phyloP scores from a whole-genome alignment of 2,329 filamentous ascomycete genomes.

The Ophiostoma novo-ulmi region DNA sequence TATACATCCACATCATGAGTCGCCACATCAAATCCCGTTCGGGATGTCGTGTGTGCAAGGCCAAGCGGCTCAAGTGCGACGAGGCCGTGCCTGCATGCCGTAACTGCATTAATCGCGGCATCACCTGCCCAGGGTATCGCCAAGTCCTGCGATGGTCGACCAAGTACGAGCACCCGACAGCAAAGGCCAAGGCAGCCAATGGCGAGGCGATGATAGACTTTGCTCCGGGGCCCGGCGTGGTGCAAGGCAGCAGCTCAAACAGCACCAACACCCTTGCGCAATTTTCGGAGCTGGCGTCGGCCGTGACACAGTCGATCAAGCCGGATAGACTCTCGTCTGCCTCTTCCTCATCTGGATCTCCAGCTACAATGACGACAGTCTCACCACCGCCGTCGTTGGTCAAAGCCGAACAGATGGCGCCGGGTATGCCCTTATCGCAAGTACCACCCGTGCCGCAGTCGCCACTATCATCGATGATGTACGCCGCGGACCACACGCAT shows the following conservation, averaged over 20 bases:
- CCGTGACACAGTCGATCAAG: conserved; percentile 21
- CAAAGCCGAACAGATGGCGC: conserved; percentile 13
- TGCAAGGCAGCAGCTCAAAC: background rate
- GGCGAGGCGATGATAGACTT: background rate
- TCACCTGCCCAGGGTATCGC: conserved; percentile 33
- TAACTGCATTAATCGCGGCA: conserved; percentile 32
- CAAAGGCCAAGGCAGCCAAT: conserved; percentile 1
- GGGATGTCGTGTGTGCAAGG: conserved; percentile 27
- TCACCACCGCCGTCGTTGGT: background rate
- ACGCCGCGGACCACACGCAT: background rate
- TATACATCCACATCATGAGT: conserved; percentile 20
- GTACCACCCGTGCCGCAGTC: background rate
- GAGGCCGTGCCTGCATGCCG: conserved; percentile 32
- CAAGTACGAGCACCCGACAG: conserved; percentile 35
- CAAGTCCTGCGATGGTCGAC: conserved; percentile 40
- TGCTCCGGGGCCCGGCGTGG: background rate
- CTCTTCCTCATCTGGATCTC: background rate
- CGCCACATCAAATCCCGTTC: conserved; percentile 27
- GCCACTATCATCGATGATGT: background rate
- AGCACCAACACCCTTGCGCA: conserved; percentile 10
- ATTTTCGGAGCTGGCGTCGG: conserved; percentile 22
- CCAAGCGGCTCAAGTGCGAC: conserved; percentile 34
- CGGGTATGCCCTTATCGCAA: background rate
- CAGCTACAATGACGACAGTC: background rate
- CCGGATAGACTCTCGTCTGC: background rate